Evolutionary conservation across 345 rosid species (phyloP).

Genomic region (Erysimum cheiranthoides): DNA sequence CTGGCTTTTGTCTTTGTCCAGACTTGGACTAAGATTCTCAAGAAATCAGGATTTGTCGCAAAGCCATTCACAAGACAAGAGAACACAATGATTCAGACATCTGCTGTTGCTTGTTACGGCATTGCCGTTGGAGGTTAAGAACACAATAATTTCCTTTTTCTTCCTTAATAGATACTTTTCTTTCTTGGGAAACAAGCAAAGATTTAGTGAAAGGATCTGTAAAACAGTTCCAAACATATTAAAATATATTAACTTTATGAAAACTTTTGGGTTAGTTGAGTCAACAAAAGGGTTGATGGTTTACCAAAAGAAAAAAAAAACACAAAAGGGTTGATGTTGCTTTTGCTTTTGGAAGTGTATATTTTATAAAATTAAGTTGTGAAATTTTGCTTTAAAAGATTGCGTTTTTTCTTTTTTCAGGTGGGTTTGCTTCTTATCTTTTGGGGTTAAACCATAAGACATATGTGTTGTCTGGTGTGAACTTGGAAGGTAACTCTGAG

Average conservation of each 20-base stretch:
- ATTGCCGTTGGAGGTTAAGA: conserved; percentile 83
- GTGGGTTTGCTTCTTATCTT: conserved; percentile 97
- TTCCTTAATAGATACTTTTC: not conserved
- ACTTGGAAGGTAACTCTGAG: conserved; percentile 71
- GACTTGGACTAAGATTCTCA: conserved; percentile 80
- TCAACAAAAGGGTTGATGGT: conserved; percentile 20
- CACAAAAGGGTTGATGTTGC: conserved; percentile 29
- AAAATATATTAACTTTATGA: conserved; percentile 7
- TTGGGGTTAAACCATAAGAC: conserved; percentile 83
- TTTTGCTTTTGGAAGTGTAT: conserved; percentile 29
- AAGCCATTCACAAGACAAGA: conserved; percentile 92
- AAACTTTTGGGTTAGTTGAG: conserved; percentile 16
- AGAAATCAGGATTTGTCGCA: conserved; percentile 63
- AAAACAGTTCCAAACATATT: conserved; percentile 10
- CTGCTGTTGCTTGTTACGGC: conserved; percentile 95
- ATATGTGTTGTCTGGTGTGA: conserved; percentile 76
- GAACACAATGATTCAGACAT: conserved; percentile 94
- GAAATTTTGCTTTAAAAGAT: not conserved
- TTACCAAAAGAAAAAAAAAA: too few relatives aligned
- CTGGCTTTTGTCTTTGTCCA: conserved; percentile 76
- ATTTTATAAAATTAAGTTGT: conserved; percentile 13
- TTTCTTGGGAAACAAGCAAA: conserved; percentile 27
- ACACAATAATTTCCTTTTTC: not conserved
- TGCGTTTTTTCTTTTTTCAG: conserved; percentile 40
- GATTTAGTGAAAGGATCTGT: not conserved